Base-by-base conservation (phyloP, 164 flowering plant species). In the grape (Vitis vinifera) region DNA sequence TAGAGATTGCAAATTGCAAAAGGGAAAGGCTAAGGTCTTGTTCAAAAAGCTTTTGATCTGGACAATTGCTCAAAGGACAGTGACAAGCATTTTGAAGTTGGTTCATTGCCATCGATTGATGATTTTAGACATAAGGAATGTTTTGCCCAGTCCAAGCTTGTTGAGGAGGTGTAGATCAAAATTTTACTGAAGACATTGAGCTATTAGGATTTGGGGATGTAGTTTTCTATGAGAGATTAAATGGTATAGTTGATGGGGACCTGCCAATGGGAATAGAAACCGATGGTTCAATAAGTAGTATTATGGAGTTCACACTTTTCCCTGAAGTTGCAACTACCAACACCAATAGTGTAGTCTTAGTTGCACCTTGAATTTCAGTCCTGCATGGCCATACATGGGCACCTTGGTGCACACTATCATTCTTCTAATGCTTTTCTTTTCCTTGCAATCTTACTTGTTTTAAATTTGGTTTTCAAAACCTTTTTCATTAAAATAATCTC, bases 221-320 rank as follows among this genome's bases (percentile, higher is more conserved):
- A 17, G 91, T 85, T 68, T 76, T 80, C 8, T 89, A 85, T 44
- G 94, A 84, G 78, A 86, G 92, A 77, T 71, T 90, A 66, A 90
- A 91, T 79, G 94, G 88, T 64, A 90, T 88, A 76, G 86, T 92
- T 70, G 92, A 90, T 72, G 80, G 92, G 59, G 88, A 70, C 65
- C 88, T 90, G 62, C 85, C 94, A 27, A 84, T 86, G 89, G 92
- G 91, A 74, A 88, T 92, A 29, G 94, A 88, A 77, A 85, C 94
- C 51, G 92, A 90, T 76, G 94, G 86, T 30, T 88, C 94, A 14
- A 68, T 83, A 10, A 17, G 71, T 67, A 88, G 89, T 74, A 75
- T 78, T 59, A 89, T 90, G 51, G 94, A 88, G 78, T 83, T 65
- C 69, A 84, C 92, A 53, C 85, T 88, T 52, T 88, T 90, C 70